A percentile compares a stretch with the other conserved stretches of the same genome.
Conservation (phyloP, 2,329 filamentous ascomycete species). For the Apiospora rasikravindrae region DNA sequence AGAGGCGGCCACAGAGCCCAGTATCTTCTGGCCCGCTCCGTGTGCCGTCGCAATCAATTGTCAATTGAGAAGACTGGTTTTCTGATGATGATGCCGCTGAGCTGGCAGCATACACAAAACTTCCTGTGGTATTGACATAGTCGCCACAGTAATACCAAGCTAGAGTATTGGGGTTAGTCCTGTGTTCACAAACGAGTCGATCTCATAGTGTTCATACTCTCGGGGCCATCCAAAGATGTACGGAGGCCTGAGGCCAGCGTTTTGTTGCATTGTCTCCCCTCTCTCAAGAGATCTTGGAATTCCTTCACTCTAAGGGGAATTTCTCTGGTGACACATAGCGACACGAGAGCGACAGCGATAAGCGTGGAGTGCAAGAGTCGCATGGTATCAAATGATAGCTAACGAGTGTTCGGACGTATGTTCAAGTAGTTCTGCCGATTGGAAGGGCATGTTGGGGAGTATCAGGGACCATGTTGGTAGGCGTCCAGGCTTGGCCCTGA, state of each 20-base stretch:
- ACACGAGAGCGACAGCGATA: not conserved
- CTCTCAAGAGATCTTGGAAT: slow-evolving; percentile 40
- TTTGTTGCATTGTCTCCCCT: slow-evolving; percentile 36
- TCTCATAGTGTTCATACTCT: slow-evolving; percentile 27
- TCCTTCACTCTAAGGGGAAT: slow-evolving; percentile 34
- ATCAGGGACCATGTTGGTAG: not conserved
- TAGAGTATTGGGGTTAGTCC: slow-evolving; percentile 13
- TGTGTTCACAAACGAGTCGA: not conserved
- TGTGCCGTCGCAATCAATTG: slow-evolving; percentile 63
- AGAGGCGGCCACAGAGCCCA: slow-evolving; percentile 49
- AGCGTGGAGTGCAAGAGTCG: not conserved
- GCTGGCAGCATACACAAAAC: slow-evolving; percentile 43
- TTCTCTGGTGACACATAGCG: slow-evolving; percentile 10
- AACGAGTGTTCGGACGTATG: not conserved
- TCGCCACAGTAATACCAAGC: slow-evolving; percentile 50
- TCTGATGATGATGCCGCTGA: slow-evolving; percentile 42
- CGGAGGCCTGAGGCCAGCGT: slow-evolving; percentile 40
- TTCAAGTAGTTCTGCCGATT: not conserved
- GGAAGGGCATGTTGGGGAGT: not conserved
- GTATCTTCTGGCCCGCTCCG: slow-evolving; percentile 45
- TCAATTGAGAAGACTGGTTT: slow-evolving; percentile 57
- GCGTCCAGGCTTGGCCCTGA: not conserved
- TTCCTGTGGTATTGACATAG: slow-evolving; percentile 37
- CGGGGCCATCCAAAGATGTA: slow-evolving; percentile 35
- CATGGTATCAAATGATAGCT: not conserved